Conservation (phyloP, 148 eudicot species). For the Rhododendron simsii region DNA sequence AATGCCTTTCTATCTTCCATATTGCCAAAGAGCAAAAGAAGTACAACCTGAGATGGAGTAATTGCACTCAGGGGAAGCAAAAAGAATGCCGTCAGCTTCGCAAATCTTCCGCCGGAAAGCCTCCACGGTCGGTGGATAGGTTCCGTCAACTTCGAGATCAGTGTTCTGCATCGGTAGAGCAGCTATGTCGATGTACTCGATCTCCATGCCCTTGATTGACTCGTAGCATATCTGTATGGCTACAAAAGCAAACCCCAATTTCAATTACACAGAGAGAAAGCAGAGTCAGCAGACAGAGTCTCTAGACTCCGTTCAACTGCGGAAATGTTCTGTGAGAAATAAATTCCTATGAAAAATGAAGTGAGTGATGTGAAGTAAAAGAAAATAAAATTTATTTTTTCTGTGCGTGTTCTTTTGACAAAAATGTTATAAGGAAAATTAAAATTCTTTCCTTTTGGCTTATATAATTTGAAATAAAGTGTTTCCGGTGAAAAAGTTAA, state of each 20-base stretch:
- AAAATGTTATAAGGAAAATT: too few species aligned
- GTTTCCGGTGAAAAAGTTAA: too few species aligned
- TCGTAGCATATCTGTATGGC: constrained; percentile 53
- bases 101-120: constrained; percentile 69
- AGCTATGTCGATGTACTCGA: constrained; percentile 71
- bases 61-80: constrained; percentile 92
- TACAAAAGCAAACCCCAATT: constrained; percentile 10
- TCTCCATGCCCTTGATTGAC: constrained; percentile 42
- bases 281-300: too few species aligned
- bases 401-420: too few species aligned
- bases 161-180: constrained; percentile 72
- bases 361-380: too few species aligned
- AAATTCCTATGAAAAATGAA: too few species aligned
- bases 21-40: neutral
- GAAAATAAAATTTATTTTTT: too few species aligned
- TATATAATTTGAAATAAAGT: too few species aligned
- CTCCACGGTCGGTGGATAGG: constrained; percentile 56
- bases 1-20: too few species aligned
- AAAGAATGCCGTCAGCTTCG: constrained; percentile 60
- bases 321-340: too few species aligned
- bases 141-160: constrained; percentile 69
- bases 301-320: too few species aligned
- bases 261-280: neutral
- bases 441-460: too few species aligned
- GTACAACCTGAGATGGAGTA: constrained; percentile 65